Evolutionary conservation across 2,329 filamentous ascomycete genomes (phyloP), one percentile per base, ranked within the genome.

Genomic region (Plenodomus lindquistii): DNA sequence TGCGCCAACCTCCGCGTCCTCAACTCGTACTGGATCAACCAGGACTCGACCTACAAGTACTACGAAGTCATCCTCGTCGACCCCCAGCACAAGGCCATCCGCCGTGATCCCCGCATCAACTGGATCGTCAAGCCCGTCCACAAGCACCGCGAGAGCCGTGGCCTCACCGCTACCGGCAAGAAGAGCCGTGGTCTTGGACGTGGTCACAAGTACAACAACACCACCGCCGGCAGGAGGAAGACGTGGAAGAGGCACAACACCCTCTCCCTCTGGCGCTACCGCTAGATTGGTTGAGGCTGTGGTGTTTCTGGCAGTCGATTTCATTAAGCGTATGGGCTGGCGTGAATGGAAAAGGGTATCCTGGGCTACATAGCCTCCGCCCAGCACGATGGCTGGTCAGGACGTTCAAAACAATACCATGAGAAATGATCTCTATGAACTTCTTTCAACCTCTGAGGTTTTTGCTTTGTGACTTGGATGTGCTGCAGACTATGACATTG

Each of bases 11-110:
- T 99, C 79, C 91, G 94, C 76, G 94, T 99, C 75, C 89, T 99
- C 75, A 99, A 99, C 89, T 97, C 93, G 62, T 99, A 99, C 92
- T 99, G 95, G 95, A 91, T 99, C 85, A 99, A 99, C 89, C 91
- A 97, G 86, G 94, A 99, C 85, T 97, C 92, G 56, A 99, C 94
- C 81, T 99, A 97, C 90, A 99, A 99, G 86, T 99, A 99, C 89
- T 99, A 86, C 85, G 94, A 99, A 83, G 87, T 97, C 80, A 97
- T 99, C 84, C 90, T 97, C 75, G 93, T 99, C 77, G 94, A 99
- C 84, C 94, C 94, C 77, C 89, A 95, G 84, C 94, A 99, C 90
- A 97, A 97, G 87, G 94, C 94, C 75, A 99, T 99, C 85, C 94
- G 94, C 80, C 90, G 89, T 76, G 94, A 99, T 79, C 83, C 94